These are phyloP conservation scores for Xylariaceae sp. DNA, from an alignment of 2,329 filamentous ascomycete genomes.

Conservation along the genomic window DNA sequence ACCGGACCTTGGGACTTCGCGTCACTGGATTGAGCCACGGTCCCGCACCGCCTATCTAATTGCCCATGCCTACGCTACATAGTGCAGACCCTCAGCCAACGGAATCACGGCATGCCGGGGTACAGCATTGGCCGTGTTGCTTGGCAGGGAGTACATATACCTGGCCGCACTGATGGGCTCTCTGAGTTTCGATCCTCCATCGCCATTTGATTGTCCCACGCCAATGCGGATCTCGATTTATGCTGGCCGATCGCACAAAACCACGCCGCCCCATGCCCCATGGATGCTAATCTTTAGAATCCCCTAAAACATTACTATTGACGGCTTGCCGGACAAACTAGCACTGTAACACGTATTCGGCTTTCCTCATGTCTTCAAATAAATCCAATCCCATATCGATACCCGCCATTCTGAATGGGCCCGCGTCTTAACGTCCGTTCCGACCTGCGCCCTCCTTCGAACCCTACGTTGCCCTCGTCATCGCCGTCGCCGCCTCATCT, in stretches of 20 bases:
- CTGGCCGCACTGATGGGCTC: slow-evolving; percentile 9
- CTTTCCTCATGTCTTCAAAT: slow-evolving; percentile 25
- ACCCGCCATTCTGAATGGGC: slow-evolving; percentile 2
- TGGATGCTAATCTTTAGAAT: slow-evolving; percentile 32
- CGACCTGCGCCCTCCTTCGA: slow-evolving; percentile 1
- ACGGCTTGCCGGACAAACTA: slow-evolving; percentile 24
- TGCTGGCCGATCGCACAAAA: slow-evolving; percentile 31
- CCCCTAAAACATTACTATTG: slow-evolving; percentile 35
- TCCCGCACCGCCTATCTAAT: background rate
- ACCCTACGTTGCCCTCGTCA: slow-evolving; percentile 8
- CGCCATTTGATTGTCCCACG: slow-evolving; percentile 19
- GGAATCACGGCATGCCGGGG: background rate
- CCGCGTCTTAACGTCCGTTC: background rate
- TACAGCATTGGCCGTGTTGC: background rate
- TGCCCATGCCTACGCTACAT: background rate
- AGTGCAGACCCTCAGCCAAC: background rate
- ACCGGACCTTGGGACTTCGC: background rate
- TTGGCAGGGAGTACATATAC: slow-evolving; percentile 13
- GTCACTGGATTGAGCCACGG: background rate
- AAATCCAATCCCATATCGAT: slow-evolving; percentile 23
- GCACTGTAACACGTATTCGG: slow-evolving; percentile 21
- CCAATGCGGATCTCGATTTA: slow-evolving; percentile 33
- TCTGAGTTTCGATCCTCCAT: slow-evolving; percentile 13
- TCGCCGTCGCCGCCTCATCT: slow-evolving; percentile 1
- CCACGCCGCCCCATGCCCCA: slow-evolving; percentile 27